Percentiles rank a stretch among this genome's conserved stretches.
Conservation (phyloP, 768 basidiomycete species). For the Mycena floridula region DNA sequence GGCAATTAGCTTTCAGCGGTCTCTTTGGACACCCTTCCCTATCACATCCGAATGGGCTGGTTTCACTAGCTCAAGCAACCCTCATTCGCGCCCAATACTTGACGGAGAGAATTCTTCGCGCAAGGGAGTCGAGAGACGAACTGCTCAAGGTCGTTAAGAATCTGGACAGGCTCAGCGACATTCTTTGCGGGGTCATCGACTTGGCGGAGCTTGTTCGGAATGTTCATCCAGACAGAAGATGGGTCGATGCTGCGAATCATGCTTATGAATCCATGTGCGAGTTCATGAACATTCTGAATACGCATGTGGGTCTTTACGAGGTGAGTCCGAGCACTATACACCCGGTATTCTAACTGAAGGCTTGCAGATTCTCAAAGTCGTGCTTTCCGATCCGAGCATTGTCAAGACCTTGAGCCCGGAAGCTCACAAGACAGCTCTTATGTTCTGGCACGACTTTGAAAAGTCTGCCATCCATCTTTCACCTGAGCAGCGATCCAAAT, state of each 20-base stretch:
- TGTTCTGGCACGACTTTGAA: constrained; percentile 96
- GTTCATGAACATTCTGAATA: constrained; percentile 97
- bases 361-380: constrained; percentile 59
- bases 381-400: constrained; percentile 63
- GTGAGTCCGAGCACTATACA: constrained; percentile 38
- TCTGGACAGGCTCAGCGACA: constrained; percentile 91
- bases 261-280: constrained; percentile 91
- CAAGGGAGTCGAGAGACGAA: constrained; percentile 67
- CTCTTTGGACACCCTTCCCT: constrained; percentile 81
- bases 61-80: constrained; percentile 71
- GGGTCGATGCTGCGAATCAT: constrained; percentile 79
- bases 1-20: constrained; percentile 48
- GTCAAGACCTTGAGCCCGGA: constrained; percentile 63
- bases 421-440: constrained; percentile 81
- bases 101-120: constrained; percentile 76
- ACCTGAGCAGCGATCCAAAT: constrained; percentile 66
- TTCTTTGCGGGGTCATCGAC: constrained; percentile 95
- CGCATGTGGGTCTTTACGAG: constrained; percentile 84
- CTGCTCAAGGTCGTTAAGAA: constrained; percentile 89
- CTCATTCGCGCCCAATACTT: constrained; percentile 74
- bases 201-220: constrained; percentile 91
- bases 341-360: constrained; percentile 11
- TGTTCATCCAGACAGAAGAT: constrained; percentile 80
- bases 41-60: constrained; percentile 61
- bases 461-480: constrained; percentile 93